Evolutionary conservation across 805 yeast genomes (phyloP).

Genomic region (Wickerhamiella kurtzmanii): DNA sequence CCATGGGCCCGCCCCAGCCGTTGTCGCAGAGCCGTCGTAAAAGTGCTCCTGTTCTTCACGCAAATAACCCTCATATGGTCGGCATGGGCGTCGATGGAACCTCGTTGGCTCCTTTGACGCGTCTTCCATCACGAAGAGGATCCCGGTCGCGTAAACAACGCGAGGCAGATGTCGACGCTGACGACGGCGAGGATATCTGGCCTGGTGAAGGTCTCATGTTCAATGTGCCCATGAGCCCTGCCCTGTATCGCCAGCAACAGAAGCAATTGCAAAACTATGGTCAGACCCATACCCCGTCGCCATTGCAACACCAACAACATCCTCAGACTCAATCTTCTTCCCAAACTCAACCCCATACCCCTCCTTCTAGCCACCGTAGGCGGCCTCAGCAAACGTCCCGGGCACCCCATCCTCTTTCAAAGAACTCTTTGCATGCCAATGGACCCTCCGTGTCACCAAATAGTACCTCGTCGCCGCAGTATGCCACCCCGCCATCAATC

Average conservation of each 20-base stretch:
- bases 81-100: constrained; percentile 12
- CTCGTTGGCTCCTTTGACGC: constrained; percentile 19
- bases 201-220: constrained; percentile 41
- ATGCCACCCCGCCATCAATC: no score
- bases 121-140: constrained; percentile 10
- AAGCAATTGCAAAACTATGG: constrained; percentile 2
- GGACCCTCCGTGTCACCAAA: no score
- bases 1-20: not conserved
- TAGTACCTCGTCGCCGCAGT: no score
- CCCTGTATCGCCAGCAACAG: constrained; percentile 28
- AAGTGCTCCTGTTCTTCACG: constrained; percentile 10
- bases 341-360: no score
- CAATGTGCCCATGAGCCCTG: constrained; percentile 53
- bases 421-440: not conserved
- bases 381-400: not conserved
- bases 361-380: no score
- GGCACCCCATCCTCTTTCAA: not conserved
- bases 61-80: not conserved
- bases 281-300: not conserved
- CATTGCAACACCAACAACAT: not conserved
- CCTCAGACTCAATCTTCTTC: not conserved
- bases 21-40: constrained; percentile 2
- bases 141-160: constrained; percentile 21
- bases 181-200: constrained; percentile 40
- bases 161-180: constrained; percentile 25